Base-by-base conservation (phyloP, 75 land plant species). In the Cupressus sempervirens region DNA sequence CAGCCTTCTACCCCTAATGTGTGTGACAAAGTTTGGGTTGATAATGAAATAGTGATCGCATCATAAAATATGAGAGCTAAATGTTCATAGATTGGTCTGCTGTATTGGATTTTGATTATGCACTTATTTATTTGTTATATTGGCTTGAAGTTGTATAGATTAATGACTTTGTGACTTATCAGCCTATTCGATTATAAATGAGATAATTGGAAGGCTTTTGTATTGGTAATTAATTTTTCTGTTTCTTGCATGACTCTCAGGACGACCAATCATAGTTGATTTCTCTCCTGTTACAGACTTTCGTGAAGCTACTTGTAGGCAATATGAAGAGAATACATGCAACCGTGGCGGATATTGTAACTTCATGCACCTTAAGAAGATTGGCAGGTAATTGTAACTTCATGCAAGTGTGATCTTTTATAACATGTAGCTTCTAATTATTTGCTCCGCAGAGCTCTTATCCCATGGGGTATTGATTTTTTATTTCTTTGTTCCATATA, bases 261-360 rank as follows among this genome's bases (percentile, higher is more conserved):
- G 94, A 16, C 94, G 95, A 9, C 94, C 95, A 56, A 93, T 93
- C 80, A 93, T 93, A 46, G 89, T 89, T 11, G 95, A 93, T 84
- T 93, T 93, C 86, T 92, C 94, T 30, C 93, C 95, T 45, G 94
- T 93, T 11, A 93, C 93, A 0, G 94, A 93, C 84, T 93, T 93
- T 36, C 94, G 94, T 36, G 95, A 93, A 86, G 95, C 95, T 13
- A 93, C 95, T 29, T 93, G 95, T 72, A 76, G 95, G 53, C 95
- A 93, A 75, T 93, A 92, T 84, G 95, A 93, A 76, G 95, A 92
- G 74, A 93, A 93, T 82, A 93, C 91, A 13, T 93, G 95, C 79
- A 92, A 92, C 87, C 90, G 95, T 56, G 95, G 94, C 72, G 94
- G 94, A 14, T 92, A 92, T 72, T 92, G 93, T 83, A 92, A 92